A percentile compares a stretch with the other conserved stretches of the same genome.
Conservation (phyloP, 2,329 filamentous ascomycete genomes). For the Penicillium sp. region DNA sequence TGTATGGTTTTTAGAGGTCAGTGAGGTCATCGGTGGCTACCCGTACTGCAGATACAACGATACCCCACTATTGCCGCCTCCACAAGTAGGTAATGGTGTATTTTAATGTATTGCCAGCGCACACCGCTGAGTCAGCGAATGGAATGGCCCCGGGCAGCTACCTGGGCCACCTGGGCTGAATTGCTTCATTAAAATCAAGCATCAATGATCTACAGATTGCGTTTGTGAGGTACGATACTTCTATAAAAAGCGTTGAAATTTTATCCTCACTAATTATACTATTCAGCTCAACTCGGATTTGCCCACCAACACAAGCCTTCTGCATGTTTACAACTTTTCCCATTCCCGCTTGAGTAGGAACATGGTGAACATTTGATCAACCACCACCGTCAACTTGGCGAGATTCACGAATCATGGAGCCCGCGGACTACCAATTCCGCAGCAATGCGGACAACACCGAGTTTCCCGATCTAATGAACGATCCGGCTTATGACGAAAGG, state of each 20-base stretch:
- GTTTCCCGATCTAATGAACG: slow-evolving; percentile 57
- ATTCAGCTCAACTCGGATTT: neutral
- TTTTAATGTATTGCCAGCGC: neutral
- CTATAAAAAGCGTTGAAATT: neutral
- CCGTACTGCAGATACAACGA: slow-evolving; percentile 7
- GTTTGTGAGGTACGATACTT: neutral
- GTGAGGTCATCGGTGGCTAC: slow-evolving; percentile 28
- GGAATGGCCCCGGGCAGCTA: neutral
- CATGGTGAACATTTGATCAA: slow-evolving; percentile 25
- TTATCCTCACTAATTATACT: neutral
- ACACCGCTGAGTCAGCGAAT: slow-evolving; percentile 11
- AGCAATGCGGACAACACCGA: slow-evolving; percentile 18
- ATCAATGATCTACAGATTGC: neutral
- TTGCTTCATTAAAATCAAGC: slow-evolving; percentile 2
- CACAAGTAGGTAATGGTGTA: neutral
- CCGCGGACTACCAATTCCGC: slow-evolving; percentile 19
- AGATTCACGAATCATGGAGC: slow-evolving; percentile 27
- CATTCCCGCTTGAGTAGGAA: slow-evolving; percentile 9
- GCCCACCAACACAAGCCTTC: neutral
- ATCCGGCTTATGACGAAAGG: slow-evolving; percentile 48
- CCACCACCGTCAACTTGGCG: slow-evolving; percentile 18
- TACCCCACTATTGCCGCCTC: neutral
- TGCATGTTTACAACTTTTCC: slow-evolving; percentile 3
- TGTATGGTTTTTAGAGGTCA: slow-evolving; percentile 12
- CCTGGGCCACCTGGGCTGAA: slow-evolving; percentile 1